Base-by-base conservation (phyloP, 495 filamentous ascomycete species). In the Neurospora tetrasperma region DNA sequence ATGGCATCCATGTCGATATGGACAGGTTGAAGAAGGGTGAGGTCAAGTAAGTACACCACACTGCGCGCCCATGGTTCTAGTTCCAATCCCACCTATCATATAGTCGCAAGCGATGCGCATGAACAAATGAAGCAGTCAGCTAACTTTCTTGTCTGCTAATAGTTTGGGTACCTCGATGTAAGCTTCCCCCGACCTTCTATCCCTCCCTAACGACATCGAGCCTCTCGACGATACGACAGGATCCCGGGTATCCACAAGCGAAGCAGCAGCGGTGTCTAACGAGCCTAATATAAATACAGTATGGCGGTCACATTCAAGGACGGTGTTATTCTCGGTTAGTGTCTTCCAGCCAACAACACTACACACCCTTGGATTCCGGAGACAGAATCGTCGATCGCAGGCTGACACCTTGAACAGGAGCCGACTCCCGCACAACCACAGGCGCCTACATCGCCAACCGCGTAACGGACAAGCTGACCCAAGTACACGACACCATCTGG, bases 1-100 rank as follows among this genome's bases (percentile, higher is more conserved):
- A 99, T 94, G 96, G 96, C 79, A 97, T 99, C 80, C 96, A 99
- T 83, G 85, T 99, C 71, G 96, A 99, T 80, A 98, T 99, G 96
- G 92, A 97, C 76, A 92, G 95, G 77, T 74, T 82, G 77, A 84
- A 83, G 80, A 82, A 84, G 77, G 82, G 82, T 43, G 81, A 83
- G 76, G 80, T 83, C 80, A 97, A 98, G 94, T 97, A 86, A 84
- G 91, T 85, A 74, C 23, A 23, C 23, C 31, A 62, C 54, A 27
- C 48, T 59, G 44, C 44, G 8, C 44, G 44, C 69, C 9, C 31
- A 39, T 71, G 1, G 10, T 23, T 5, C 43, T 42, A 14, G 20
- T 66, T 54, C 70, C 42, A 2, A 7, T 41, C 6, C 46, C 23
- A n/a, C 8, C 10, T 48, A 9, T 31, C 18, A 18, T 18, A 27